Evolutionary conservation across 768 basidiomycete genomes (phyloP).

Genomic region (Leccinum rimulosum): DNA sequence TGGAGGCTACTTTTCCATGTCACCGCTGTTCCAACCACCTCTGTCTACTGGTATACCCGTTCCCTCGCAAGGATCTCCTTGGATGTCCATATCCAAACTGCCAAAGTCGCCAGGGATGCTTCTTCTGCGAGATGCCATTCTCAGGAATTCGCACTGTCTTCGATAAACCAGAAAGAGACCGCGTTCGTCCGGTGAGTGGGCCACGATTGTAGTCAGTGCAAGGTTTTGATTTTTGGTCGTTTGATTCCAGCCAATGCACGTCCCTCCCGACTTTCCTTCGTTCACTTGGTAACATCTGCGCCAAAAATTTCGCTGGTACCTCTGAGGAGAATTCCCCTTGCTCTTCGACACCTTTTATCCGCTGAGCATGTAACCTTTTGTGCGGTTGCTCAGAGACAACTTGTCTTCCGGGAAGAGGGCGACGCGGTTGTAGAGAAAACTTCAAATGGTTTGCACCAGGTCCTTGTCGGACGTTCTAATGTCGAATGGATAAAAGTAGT

Average conservation of each 20-base stretch:
- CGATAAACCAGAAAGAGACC: too few relatives aligned
- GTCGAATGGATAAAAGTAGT: constrained; percentile 98
- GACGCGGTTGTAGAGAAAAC: constrained; percentile 93
- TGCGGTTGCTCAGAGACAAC: constrained; percentile 89
- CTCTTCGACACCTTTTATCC: constrained; percentile 99
- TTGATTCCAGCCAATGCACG: too few relatives aligned
- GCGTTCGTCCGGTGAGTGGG: too few relatives aligned
- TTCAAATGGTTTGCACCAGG: constrained; percentile 90
- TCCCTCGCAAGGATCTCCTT: constrained; percentile 16
- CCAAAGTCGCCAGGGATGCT: constrained; percentile 6
- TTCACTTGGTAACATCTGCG: too few relatives aligned
- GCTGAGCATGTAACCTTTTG: constrained; percentile 96
- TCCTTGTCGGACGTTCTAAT: constrained; percentile 98
- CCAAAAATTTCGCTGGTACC: too few relatives aligned
- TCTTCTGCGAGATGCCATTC: constrained; percentile 15
- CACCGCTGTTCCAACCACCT: constrained; percentile 6
- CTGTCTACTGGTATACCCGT: constrained; percentile 7
- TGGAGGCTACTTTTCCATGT: neutral
- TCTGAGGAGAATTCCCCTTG: constrained; percentile 72
- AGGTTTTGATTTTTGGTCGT: too few relatives aligned
- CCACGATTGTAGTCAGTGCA: too few relatives aligned
- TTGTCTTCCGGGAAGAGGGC: constrained; percentile 85
- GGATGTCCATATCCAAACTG: constrained; percentile 12
- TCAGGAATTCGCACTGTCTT: constrained; percentile 17
- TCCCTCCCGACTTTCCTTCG: too few relatives aligned